Percentiles rank a stretch among this genome's conserved stretches.
phyloP scores from a whole-genome alignment of 164 flowering plant species.

The Kingdonia uniflora region DNA sequence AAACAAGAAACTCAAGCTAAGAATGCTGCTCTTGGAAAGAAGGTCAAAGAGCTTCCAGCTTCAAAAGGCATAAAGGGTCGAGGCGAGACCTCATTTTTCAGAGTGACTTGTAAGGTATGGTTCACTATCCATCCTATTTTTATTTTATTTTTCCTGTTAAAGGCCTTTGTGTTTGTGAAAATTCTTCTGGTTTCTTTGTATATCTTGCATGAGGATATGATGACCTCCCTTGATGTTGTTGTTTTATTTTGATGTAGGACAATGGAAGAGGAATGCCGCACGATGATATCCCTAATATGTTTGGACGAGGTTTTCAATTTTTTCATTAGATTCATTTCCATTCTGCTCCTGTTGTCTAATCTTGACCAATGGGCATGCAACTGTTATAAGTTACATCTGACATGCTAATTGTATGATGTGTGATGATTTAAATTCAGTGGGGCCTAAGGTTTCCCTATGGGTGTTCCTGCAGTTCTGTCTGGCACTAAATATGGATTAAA shows the following conservation, averaged over 20 bases:
- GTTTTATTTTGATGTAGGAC: constrained; percentile 45
- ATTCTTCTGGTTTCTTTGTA: not conserved
- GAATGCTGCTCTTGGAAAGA: constrained; percentile 77
- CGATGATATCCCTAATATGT: constrained; percentile 98
- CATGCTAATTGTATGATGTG: not conserved
- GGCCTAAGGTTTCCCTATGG: not conserved
- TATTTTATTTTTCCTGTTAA: too few relatives aligned
- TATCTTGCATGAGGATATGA: not conserved
- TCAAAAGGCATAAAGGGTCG: constrained; percentile 65
- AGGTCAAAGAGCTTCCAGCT: constrained; percentile 54
- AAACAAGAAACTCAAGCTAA: constrained; percentile 81
- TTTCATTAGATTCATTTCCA: constrained; percentile 9
- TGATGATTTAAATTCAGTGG: not conserved
- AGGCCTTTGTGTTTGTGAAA: not conserved
- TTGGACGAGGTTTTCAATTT: constrained; percentile 74
- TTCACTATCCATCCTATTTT: constrained; percentile 10
- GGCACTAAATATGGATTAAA: constrained; percentile 97
- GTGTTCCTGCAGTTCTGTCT: constrained; percentile 59
- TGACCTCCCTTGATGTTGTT: constrained; percentile 1
- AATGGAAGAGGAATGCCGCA: constrained; percentile 99
- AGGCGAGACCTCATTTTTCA: constrained; percentile 88
- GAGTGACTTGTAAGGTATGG: constrained; percentile 89
- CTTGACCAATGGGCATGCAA: not conserved
- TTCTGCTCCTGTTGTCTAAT: constrained; percentile 8
- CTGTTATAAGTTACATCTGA: not conserved